Conservation (phyloP, 208 protist species). For the Leishmania major region DNA sequence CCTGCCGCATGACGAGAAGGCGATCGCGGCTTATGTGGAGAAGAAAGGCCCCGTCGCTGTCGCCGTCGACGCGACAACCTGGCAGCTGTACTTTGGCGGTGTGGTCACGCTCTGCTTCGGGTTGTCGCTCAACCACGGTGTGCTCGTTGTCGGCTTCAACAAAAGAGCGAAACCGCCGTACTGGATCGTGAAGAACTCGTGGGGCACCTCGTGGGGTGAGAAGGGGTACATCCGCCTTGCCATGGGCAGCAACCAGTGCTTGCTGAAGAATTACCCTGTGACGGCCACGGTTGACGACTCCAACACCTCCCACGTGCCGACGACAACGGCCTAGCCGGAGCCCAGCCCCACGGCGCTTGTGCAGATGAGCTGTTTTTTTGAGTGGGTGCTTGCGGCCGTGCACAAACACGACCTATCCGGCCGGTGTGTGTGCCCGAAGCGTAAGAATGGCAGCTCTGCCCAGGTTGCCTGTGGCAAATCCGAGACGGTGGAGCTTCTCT, state of each 20-base stretch:
- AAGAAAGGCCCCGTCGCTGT: conserved; percentile 86
- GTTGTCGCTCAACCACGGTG: conserved; percentile 85
- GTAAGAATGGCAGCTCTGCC: conserved; percentile 37
- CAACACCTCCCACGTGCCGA: conserved; percentile 18
- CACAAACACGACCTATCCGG: conserved; percentile 33
- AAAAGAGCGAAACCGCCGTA: conserved; percentile 64
- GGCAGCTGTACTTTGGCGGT: conserved; percentile 79
- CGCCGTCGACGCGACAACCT: conserved; percentile 91
- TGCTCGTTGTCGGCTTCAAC: conserved; percentile 90
- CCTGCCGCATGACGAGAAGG: conserved; percentile 74
- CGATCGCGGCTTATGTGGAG: conserved; percentile 73
- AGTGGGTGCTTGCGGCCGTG: conserved; percentile 44
- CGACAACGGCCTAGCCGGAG: conserved; percentile 14
- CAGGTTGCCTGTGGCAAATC: conserved; percentile 42
- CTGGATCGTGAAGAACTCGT: conserved; percentile 93
- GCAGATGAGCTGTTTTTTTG: conserved; percentile 35
- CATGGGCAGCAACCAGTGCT: conserved; percentile 85
- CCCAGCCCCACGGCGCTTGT: conserved; percentile 26
- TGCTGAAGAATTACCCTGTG: conserved; percentile 69
- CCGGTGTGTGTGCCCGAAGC: neutral
- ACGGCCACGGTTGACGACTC: conserved; percentile 39
- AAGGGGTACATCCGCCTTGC: conserved; percentile 88
- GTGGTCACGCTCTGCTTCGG: conserved; percentile 74
- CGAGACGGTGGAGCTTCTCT: conserved; percentile 39
- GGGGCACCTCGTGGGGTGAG: conserved; percentile 90